These are phyloP conservation scores for Globisporangium paroecandrum DNA, from an alignment of 352 stramenopile genomes.

Conservation along the genomic window DNA sequence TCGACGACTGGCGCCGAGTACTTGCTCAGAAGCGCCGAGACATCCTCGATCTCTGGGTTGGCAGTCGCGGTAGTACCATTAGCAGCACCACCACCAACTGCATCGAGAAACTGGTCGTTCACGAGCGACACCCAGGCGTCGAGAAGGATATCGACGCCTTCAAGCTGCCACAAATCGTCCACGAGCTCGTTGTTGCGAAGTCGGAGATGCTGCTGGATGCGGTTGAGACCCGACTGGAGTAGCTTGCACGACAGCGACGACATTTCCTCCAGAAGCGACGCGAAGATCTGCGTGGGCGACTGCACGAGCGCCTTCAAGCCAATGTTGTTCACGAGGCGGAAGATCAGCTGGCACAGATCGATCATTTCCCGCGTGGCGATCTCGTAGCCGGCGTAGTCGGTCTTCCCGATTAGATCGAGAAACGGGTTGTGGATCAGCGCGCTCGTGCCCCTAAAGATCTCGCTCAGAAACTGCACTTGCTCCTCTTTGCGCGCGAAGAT, in stretches of 20 bases:
- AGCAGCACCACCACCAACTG: not conserved
- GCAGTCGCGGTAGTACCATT: conserved; percentile 13
- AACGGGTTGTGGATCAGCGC: conserved; percentile 69
- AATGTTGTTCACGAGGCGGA: conserved; percentile 75
- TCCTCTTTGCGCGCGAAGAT: conserved; percentile 65
- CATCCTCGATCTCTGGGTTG: conserved; percentile 28
- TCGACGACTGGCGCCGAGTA: conserved; percentile 62
- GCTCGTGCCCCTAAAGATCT: conserved; percentile 67
- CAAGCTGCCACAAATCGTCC: conserved; percentile 80
- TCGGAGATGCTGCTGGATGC: conserved; percentile 55
- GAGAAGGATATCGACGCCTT: conserved; percentile 74
- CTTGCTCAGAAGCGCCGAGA: conserved; percentile 45
- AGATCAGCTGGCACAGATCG: conserved; percentile 78
- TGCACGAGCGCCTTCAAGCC: conserved; percentile 49
- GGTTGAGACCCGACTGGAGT: conserved; percentile 57
- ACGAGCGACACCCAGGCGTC: conserved; percentile 78
- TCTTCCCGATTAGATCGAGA: conserved; percentile 62
- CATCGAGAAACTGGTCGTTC: conserved; percentile 53
- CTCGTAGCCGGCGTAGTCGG: conserved; percentile 59
- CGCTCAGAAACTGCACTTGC: conserved; percentile 60
- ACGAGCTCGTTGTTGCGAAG: conserved; percentile 42
- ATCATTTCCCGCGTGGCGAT: conserved; percentile 80
- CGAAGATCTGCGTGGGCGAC: conserved; percentile 44
- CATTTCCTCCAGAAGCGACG: conserved; percentile 62
- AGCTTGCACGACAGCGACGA: conserved; percentile 68